A percentile compares a stretch with the other conserved stretches of the same genome.
These are phyloP conservation scores for Oryza rufipogon DNA, from an alignment of 176 grass and related monocot species.

Conservation along the genomic window DNA sequence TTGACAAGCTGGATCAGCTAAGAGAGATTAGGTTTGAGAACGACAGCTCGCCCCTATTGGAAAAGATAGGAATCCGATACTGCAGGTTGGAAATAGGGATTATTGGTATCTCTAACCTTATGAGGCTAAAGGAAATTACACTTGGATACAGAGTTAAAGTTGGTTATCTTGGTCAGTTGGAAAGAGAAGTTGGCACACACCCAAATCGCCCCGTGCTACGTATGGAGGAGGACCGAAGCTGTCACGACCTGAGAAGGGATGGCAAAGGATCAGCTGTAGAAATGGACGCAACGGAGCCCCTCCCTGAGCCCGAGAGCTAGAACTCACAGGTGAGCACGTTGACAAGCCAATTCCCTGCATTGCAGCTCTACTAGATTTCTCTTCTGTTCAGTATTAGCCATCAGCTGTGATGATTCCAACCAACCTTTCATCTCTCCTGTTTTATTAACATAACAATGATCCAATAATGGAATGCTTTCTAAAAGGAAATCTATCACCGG, in stretches of 20 bases:
- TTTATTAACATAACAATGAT: no score
- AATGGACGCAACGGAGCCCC: not conserved
- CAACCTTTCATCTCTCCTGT: no score
- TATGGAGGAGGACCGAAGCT: rapidly evolving
- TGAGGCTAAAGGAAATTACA: not conserved
- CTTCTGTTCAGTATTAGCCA: not conserved
- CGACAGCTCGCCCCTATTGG: no score
- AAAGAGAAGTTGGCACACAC: not conserved
- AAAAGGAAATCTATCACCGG: no score
- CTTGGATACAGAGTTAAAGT: rapidly evolving
- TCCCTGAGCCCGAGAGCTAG: not conserved
- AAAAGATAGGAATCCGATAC: no score
- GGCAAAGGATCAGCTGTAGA: no score
- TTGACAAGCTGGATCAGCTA: no score
- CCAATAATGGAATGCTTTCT: no score
- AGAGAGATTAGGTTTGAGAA: no score
- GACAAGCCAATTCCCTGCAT: not conserved
- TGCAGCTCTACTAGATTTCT: not conserved
- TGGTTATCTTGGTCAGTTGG: not conserved
- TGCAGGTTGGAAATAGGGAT: not conserved
- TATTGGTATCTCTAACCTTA: slow-evolving; percentile 8
- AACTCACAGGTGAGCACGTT: not conserved
- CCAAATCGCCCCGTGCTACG: not conserved
- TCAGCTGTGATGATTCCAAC: no score
- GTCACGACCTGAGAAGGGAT: not conserved